Percentiles rank a stretch among this genome's conserved stretches.
phyloP scores from a whole-genome alignment of 306 rosid genomes.

The Corylus americana region DNA sequence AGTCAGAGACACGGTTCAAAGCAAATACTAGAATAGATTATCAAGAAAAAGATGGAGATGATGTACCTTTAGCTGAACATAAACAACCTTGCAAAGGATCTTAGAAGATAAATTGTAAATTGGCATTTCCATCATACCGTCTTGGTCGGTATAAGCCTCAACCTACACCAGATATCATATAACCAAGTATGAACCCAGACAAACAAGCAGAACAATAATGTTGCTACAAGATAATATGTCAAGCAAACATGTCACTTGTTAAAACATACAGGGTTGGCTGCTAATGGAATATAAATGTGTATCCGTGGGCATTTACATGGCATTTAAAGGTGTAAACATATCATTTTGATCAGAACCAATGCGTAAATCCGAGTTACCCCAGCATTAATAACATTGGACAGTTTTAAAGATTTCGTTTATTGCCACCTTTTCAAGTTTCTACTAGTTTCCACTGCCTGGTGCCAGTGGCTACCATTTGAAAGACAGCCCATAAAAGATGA shows the following conservation, averaged over 20 bases:
- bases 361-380: neutral
- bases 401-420: neutral
- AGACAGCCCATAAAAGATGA: no score
- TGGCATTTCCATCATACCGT: slow-evolving; percentile 45
- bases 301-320: neutral
- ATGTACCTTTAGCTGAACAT: slow-evolving; percentile 54
- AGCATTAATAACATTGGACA: neutral
- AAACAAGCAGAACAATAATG: neutral
- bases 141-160: slow-evolving; percentile 42
- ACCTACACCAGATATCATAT: slow-evolving; percentile 44
- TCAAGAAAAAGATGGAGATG: neutral
- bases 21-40: neutral
- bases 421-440: neutral
- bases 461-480: no score
- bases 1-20: neutral
- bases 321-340: neutral
- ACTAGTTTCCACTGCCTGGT: no score
- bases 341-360: neutral
- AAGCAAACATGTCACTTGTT: slow-evolving; percentile 28
- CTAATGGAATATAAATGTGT: neutral
- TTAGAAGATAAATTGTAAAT: slow-evolving; percentile 50
- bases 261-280: neutral
- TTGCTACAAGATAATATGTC: slow-evolving; percentile 11
- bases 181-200: slow-evolving; percentile 9
- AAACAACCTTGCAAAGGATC: slow-evolving; percentile 60